Base-by-base conservation (phyloP, 2,329 filamentous ascomycete genomes). In the Aspergillus pseudoviridinutans region DNA sequence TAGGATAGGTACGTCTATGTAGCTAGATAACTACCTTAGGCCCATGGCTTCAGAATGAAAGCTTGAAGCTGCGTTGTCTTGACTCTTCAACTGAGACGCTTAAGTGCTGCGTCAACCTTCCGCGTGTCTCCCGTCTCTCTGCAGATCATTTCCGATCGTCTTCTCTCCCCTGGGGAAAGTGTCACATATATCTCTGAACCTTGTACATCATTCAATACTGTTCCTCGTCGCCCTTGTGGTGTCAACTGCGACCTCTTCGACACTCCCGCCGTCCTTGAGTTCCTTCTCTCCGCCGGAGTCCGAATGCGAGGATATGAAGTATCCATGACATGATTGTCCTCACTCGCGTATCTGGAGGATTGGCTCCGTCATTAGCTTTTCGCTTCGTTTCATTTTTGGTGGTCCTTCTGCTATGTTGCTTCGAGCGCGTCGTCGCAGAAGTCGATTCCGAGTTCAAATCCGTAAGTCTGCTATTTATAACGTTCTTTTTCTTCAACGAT, bases 381-480 rank as follows among this genome's bases (percentile, higher is more conserved):
- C 56, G 55, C 35, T 50, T 58, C 25, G 53, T 63, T 44, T 38
- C 62, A 3, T 27, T 58, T 29, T 53, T 67, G 24, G 51, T 68
- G 38, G 44, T 67, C 20, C 49, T 67, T 38, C 50, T 68, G 24
- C 53, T 68, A 51, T 59, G 59, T 46, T 56, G 56, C 5, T n/a
- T 64, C 46, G 58, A 58, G n/a, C 10, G 46, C 14, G 63, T 59
- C 22, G 54, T 64, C 27, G 67, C 64, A 3, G 69, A 71, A 51
- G 62, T 73, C n/a, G 70, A 71, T 8, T 64, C 68, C 2, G 66
- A 69, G 32, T 76, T 71, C 53, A 74, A 71, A 64, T 76, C 74
- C 47, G 74, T 76, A 58, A 58, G 72, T 66, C 12, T 3, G 22
- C 4, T 25, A 24, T 12, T 14, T n/a, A 7, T 7, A 5, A 7